Evolutionary conservation across 495 filamentous ascomycete genomes (phyloP), one percentile per base, ranked within the genome.

Genomic region (Amorphotheca resinae): DNA sequence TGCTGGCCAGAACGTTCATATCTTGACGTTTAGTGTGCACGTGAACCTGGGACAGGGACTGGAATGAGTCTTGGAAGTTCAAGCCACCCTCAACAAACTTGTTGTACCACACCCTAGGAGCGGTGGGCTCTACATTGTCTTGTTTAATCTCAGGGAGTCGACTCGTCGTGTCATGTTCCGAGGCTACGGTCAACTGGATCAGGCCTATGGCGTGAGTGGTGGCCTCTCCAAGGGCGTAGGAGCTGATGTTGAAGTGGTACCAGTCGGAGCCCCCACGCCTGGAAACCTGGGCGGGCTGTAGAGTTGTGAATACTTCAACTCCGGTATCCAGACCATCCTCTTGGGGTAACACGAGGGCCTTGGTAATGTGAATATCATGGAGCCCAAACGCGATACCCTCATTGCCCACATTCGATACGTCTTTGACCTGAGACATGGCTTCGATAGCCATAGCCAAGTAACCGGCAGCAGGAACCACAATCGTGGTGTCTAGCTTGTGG

Each of bases 371-470:
- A 18, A 46, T 16, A 22, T 41, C n/a, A n/a, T 30, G 33, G 0
- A 53, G 17, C 31, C 40, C 56, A 77, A 55, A 34, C 71, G 65
- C 14, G 77, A 57, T 14, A 66, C 68, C 0, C 66, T 44, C 14
- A 3, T n/a, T n/a, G n/a, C n/a, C n/a, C n/a, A n/a, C n/a, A n/a
- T n/a, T n/a, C n/a, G n/a, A n/a, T n/a, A n/a, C n/a, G n/a, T n/a
- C n/a, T n/a, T n/a, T n/a, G n/a, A n/a, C n/a, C n/a, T n/a, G n/a
- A n/a, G n/a, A n/a, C n/a, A n/a, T n/a, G n/a, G 61, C 61, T 44
- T 84, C 78, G 0, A 76, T 42, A 1, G 70, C 74, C 61, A 77
- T 74, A 4, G 67, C 59, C 9, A 72, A 37, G 33, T 70, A 73
- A 12, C 43, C 48, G 0, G 68, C 69, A 26, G 62, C 68, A 1